Conservation (phyloP, 2,329 filamentous ascomycete genomes). For the Botrytis porri region DNA sequence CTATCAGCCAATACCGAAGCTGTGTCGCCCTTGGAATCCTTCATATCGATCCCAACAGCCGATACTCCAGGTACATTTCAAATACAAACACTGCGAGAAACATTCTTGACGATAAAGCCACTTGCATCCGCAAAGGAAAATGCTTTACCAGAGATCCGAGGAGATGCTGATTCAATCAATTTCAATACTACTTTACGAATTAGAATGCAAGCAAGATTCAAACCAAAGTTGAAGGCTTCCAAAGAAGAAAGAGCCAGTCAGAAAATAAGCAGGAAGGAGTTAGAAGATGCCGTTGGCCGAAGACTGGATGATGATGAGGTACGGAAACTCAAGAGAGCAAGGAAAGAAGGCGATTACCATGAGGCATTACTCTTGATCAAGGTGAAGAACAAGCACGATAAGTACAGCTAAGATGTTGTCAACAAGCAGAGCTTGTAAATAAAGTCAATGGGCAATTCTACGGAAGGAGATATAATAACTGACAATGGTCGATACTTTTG, state of each 20-base stretch:
- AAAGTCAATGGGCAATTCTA: neutral
- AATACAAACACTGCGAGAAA: slow-evolving; percentile 69
- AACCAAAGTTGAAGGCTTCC: slow-evolving; percentile 72
- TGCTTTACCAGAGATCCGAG: slow-evolving; percentile 63
- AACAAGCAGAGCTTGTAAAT: neutral
- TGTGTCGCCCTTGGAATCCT: slow-evolving; percentile 79
- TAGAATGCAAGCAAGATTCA: slow-evolving; percentile 94
- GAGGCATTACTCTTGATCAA: slow-evolving; percentile 83
- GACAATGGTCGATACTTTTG: neutral
- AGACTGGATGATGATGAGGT: slow-evolving; percentile 83
- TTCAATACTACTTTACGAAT: slow-evolving; percentile 74
- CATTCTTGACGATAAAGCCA: slow-evolving; percentile 63
- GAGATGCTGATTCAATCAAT: slow-evolving; percentile 65
- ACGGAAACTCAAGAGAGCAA: slow-evolving; percentile 74
- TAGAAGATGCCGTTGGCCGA: slow-evolving; percentile 77
- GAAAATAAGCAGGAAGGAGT: slow-evolving; percentile 80
- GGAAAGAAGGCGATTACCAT: slow-evolving; percentile 84
- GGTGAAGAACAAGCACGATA: slow-evolving; percentile 91
- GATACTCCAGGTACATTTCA: slow-evolving; percentile 70
- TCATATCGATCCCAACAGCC: slow-evolving; percentile 60
- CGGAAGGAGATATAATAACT: neutral
- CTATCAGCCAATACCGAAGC: slow-evolving; percentile 76
- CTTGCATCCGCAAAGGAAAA: slow-evolving; percentile 47
- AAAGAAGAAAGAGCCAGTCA: slow-evolving; percentile 82
- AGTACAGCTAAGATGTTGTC: slow-evolving; percentile 53